Evolutionary conservation across 2,329 filamentous ascomycete species (phyloP), one percentile per base, ranked within the genome.

Genomic region (Aspergillus felis): DNA sequence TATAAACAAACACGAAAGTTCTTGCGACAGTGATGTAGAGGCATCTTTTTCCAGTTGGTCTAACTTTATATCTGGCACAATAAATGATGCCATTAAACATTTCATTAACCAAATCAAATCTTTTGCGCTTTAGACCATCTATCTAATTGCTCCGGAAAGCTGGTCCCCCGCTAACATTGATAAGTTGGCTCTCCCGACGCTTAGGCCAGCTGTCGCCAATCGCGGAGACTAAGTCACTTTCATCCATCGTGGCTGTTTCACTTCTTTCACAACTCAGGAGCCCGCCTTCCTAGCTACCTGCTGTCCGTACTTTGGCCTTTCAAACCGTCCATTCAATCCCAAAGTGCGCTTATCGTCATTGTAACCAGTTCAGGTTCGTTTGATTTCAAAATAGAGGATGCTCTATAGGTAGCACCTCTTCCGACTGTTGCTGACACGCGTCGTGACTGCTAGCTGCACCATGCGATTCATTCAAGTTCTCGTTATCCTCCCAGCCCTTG

Each of bases 401-500:
- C 38, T 48, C 46, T 49, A 38, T 41, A 51, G 17, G 44, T 53
- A 48, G 38, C 25, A 55, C 46, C 28, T 46, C 50, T 42, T 54
- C 55, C 35, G 48, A 50, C 57, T 51, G 50, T 54, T 42, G 49
- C 60, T 61, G 56, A 60, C 58, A 56, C 61, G 60, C 64, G 62
- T 66, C 63, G 54, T 56, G 65, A 38, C 42, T 54, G 59, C 59
- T 58, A 51, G 59, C 50, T 66, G 62, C 70, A 77, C 60, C 63
- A 81, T 86, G 83, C 82, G 81, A 75, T 73, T 83, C 73, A 77
- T 79, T 56, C 74, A 77, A 55, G 66, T 81, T 56, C 69, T 83
- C 62, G 68, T 82, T 50, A 73, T 85, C 61, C 71, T 76, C 58
- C 73, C 74, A 64, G 74, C 66, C 76, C 79, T 73, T 75, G 80